Conservation (phyloP, 2,329 filamentous ascomycete species). For the Thelonectria olida region DNA sequence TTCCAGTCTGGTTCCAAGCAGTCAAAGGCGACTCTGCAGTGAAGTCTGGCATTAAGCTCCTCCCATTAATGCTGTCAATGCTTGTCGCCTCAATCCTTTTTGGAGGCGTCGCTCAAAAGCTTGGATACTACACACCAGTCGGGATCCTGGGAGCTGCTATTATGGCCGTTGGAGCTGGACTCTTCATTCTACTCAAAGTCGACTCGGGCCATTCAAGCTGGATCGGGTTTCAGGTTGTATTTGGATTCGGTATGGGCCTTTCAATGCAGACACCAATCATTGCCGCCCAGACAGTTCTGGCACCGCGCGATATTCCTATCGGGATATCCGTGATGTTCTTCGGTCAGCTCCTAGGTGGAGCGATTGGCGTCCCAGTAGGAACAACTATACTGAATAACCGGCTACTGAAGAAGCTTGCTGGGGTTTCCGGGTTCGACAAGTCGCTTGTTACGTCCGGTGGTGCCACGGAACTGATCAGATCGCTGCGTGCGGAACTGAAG, state of each 20-base stretch:
- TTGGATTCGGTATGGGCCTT: conserved; percentile 42
- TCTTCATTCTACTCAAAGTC: conserved; percentile 49
- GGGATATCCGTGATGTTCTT: conserved; percentile 3
- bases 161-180: conserved; percentile 47
- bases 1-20: neutral
- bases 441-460: neutral
- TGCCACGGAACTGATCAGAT: neutral
- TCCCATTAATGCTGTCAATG: conserved; percentile 35
- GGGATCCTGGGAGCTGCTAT: conserved; percentile 45
- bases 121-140: conserved; percentile 51
- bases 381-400: neutral
- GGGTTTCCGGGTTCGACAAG: neutral
- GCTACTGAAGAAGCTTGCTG: neutral
- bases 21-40: neutral
- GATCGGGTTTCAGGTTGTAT: conserved; percentile 47
- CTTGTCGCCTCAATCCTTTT: conserved; percentile 31
- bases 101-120: conserved; percentile 30
- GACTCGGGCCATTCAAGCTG: conserved; percentile 25
- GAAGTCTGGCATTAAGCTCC: neutral
- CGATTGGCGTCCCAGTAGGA: neutral
- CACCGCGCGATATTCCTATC: conserved; percentile 1
- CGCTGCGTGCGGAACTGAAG: neutral
- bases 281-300: conserved; percentile 6
- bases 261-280: conserved; percentile 6
- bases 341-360: neutral